Conservation (phyloP, 345 rosid species). For the Toxicodendron radicans region DNA sequence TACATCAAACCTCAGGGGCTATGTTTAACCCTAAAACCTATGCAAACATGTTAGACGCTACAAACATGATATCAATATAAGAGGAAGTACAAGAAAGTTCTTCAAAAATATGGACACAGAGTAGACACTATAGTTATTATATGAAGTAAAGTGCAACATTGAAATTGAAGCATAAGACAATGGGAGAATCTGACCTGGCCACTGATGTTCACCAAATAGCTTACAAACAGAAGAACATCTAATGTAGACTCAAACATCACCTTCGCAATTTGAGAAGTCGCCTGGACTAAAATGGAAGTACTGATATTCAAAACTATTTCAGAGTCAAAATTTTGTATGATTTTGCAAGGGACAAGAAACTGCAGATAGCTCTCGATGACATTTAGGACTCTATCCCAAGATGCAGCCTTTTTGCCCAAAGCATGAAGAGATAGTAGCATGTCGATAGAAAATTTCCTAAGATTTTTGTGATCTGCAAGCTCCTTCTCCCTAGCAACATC, state of each 20-base stretch:
- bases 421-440: slow-evolving; percentile 70
- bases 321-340: slow-evolving; percentile 42
- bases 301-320: slow-evolving; percentile 44
- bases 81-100: not conserved
- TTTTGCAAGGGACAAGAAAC: slow-evolving; percentile 74
- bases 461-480: slow-evolving; percentile 60
- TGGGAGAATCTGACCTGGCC: slow-evolving; percentile 66
- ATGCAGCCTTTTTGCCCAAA: slow-evolving; percentile 59
- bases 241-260: slow-evolving; percentile 84
- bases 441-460: slow-evolving; percentile 72
- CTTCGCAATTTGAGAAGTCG: slow-evolving; percentile 78
- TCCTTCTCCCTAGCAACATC: slow-evolving; percentile 71
- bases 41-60: not conserved
- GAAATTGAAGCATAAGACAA: not conserved
- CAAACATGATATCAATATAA: not conserved
- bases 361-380: slow-evolving; percentile 63
- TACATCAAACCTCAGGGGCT: too few relatives aligned
- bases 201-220: slow-evolving; percentile 69
- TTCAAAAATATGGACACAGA: not conserved
- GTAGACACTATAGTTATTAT: not conserved
- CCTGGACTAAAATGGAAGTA: slow-evolving; percentile 61
- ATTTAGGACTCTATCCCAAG: slow-evolving; percentile 74
- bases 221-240: slow-evolving; percentile 70
- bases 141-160: not conserved
- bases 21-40: not conserved